Evolutionary conservation across 2,329 filamentous ascomycete genomes (phyloP).

Genomic region (Fusarium pseudonygamai): DNA sequence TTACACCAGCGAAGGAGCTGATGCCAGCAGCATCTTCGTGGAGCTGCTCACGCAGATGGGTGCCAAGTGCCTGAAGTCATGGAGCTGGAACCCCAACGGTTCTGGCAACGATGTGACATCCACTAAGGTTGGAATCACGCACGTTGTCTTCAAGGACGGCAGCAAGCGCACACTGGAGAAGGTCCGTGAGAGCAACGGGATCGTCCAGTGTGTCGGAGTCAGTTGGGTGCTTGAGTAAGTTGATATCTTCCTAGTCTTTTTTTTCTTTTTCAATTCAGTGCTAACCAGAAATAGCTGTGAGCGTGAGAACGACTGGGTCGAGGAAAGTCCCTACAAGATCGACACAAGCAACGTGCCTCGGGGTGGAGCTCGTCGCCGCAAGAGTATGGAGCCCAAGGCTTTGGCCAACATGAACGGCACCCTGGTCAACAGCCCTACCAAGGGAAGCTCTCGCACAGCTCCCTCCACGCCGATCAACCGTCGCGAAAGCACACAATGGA

Average conservation of each 20-base stretch:
- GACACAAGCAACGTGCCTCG: constrained; percentile 74
- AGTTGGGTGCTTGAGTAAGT: constrained; percentile 90
- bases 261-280: neutral
- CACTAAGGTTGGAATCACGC: constrained; percentile 78
- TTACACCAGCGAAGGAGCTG: constrained; percentile 80
- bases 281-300: constrained; percentile 69
- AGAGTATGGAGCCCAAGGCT: constrained; percentile 82
- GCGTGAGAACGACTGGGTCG: constrained; percentile 78
- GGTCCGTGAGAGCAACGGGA: constrained; percentile 74
- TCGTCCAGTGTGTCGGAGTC: constrained; percentile 87
- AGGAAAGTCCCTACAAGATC: constrained; percentile 75
- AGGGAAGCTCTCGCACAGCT: constrained; percentile 48
- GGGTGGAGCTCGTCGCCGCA: constrained; percentile 75
- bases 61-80: constrained; percentile 78
- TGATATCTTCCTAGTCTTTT: neutral
- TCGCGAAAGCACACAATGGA: constrained; percentile 65
- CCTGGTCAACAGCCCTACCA: constrained; percentile 58
- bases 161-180: constrained; percentile 83
- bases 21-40: constrained; percentile 83
- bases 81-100: constrained; percentile 73
- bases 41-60: constrained; percentile 84
- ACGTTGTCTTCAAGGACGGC: constrained; percentile 91
- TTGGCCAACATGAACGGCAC: constrained; percentile 75
- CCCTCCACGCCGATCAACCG: constrained; percentile 61
- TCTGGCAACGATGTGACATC: constrained; percentile 49